A percentile compares a stretch with the other conserved stretches of the same genome.
These are phyloP conservation scores for Pyrenophora graminea DNA, from an alignment of 2,329 filamentous ascomycete species.

Conservation along the genomic window DNA sequence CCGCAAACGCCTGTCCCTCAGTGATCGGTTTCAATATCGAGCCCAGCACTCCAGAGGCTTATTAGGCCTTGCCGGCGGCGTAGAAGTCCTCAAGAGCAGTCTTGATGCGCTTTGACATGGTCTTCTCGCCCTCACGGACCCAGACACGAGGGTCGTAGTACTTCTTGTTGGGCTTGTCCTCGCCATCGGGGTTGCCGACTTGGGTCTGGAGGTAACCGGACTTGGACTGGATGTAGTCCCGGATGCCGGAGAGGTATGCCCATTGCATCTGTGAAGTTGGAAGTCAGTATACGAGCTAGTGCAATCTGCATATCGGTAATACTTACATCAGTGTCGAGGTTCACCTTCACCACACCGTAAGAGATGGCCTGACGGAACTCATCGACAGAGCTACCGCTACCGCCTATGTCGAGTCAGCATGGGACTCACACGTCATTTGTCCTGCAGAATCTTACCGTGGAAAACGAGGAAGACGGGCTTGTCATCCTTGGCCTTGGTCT, in stretches of 20 bases:
- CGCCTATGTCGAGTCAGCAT: constrained; percentile 51
- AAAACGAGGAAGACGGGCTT: constrained; percentile 96
- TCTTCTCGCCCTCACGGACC: constrained; percentile 97
- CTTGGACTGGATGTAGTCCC: constrained; percentile 94
- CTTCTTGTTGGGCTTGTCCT: constrained; percentile 99
- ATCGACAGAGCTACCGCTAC: constrained; percentile 85
- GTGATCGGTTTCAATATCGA: neutral
- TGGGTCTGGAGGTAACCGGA: constrained; percentile 79
- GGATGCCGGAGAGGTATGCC: constrained; percentile 88
- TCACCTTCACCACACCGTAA: constrained; percentile 98
- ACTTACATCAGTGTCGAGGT: constrained; percentile 82
- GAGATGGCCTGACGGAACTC: constrained; percentile 67
- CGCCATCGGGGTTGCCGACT: constrained; percentile 93
- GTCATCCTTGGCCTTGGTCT: constrained; percentile 47
- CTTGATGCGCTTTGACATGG: constrained; percentile 76
- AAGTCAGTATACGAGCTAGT: neutral
- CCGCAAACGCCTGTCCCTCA: constrained; percentile 24
- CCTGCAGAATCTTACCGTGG: constrained; percentile 61
- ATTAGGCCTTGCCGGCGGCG: constrained; percentile 74
- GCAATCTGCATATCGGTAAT: too few species aligned
- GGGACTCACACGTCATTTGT: too few species aligned
- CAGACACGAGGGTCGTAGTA: constrained; percentile 79
- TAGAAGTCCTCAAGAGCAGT: constrained; percentile 92
- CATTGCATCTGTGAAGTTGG: constrained; percentile 64
- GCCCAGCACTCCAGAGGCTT: neutral